A percentile compares a stretch with the other conserved stretches of the same genome.
Evolutionary conservation across 2,329 filamentous ascomycete genomes (phyloP).

Genomic region (Triangularia setosa): DNA sequence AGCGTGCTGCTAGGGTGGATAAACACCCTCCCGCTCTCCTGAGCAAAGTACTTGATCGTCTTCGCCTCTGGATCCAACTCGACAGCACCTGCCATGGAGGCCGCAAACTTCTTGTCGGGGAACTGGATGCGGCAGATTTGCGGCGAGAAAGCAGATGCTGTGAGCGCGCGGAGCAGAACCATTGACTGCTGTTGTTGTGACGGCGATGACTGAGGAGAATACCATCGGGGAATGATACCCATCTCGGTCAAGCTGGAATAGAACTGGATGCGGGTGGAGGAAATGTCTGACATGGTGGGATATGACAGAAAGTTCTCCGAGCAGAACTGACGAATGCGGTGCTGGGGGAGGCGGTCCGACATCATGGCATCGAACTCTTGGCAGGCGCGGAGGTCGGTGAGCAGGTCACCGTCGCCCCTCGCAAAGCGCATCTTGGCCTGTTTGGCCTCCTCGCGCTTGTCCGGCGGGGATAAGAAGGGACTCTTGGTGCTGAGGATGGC

Average conservation of each 20-base stretch:
- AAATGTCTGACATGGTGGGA: slow-evolving; percentile 82
- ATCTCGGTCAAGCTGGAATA: slow-evolving; percentile 81
- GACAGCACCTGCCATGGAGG: slow-evolving; percentile 81
- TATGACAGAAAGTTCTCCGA: slow-evolving; percentile 79
- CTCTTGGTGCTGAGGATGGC: slow-evolving; percentile 86
- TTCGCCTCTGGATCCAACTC: slow-evolving; percentile 89
- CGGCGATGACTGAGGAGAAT: slow-evolving; percentile 4
- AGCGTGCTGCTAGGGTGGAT: slow-evolving; percentile 86
- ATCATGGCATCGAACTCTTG: slow-evolving; percentile 73
- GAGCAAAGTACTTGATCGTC: slow-evolving; percentile 88
- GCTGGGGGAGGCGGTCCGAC: slow-evolving; percentile 53
- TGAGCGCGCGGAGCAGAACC: slow-evolving; percentile 62
- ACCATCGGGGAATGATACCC: slow-evolving; percentile 54
- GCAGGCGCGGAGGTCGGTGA: slow-evolving; percentile 82
- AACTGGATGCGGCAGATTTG: slow-evolving; percentile 91
- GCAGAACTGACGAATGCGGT: slow-evolving; percentile 72
- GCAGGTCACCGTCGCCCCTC: slow-evolving; percentile 75
- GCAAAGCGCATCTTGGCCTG: slow-evolving; percentile 72
- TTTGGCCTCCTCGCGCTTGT: slow-evolving; percentile 78
- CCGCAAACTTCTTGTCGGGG: slow-evolving; percentile 92
- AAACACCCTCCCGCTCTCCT: slow-evolving; percentile 83
- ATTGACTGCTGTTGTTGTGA: slow-evolving; percentile 28
- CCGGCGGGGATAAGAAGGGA: slow-evolving; percentile 80
- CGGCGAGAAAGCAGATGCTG: slow-evolving; percentile 72
- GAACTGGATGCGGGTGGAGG: slow-evolving; percentile 81